phyloP scores from a whole-genome alignment of 495 filamentous ascomycete genomes.

The Aspergillus nidulans region DNA sequence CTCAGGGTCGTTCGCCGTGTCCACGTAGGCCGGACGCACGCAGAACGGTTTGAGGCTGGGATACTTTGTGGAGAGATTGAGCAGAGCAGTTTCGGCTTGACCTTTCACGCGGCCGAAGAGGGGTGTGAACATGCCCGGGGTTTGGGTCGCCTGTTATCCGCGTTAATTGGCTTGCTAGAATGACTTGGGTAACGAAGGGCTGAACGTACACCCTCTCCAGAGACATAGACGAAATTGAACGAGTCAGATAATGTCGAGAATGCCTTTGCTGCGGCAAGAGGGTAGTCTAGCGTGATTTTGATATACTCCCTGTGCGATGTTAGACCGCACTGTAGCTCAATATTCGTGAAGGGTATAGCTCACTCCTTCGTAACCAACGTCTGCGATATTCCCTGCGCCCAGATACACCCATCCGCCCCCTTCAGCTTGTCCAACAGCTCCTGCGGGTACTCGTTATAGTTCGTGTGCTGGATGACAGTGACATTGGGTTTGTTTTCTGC shows the following conservation, averaged over 20 bases:
- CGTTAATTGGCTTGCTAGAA: neutral
- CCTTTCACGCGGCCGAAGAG: slow-evolving; percentile 62
- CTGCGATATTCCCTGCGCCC: slow-evolving; percentile 63
- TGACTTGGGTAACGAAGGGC: neutral
- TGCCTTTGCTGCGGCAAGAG: slow-evolving; percentile 57
- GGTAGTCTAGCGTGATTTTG: slow-evolving; percentile 61
- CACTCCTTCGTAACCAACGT: slow-evolving; percentile 57
- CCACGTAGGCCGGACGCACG: slow-evolving; percentile 52
- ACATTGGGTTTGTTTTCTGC: slow-evolving; percentile 56
- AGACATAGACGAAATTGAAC: slow-evolving; percentile 69
- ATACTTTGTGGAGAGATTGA: slow-evolving; percentile 38
- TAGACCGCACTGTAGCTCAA: neutral
- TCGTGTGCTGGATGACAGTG: slow-evolving; percentile 61
- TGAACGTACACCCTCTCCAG: slow-evolving; percentile 44
- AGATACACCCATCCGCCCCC: slow-evolving; percentile 63
- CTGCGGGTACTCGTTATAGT: slow-evolving; percentile 54
- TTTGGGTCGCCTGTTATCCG: slow-evolving; percentile 30
- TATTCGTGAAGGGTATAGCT: slow-evolving; percentile 11
- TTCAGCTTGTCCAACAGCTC: slow-evolving; percentile 55
- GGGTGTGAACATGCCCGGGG: slow-evolving; percentile 47
- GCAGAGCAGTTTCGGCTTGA: slow-evolving; percentile 52
- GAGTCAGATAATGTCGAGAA: slow-evolving; percentile 51
- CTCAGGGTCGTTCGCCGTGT: slow-evolving; percentile 40
- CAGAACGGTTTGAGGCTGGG: slow-evolving; percentile 45
- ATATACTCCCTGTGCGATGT: slow-evolving; percentile 53